Conservation (phyloP, 2,329 filamentous ascomycete species). For the Arthrobotrys pseudoclavata region DNA sequence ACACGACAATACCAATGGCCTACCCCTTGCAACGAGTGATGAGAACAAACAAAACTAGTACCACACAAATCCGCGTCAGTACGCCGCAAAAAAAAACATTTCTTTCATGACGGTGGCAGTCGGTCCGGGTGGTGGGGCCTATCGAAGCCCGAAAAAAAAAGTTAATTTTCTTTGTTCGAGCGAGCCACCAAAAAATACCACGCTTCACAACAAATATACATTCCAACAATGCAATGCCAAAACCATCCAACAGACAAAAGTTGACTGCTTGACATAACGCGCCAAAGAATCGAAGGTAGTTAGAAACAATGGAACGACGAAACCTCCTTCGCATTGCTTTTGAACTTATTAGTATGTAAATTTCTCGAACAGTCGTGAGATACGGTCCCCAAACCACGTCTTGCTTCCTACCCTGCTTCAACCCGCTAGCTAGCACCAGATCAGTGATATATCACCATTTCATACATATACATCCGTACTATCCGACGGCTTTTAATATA, state of each 20-base stretch:
- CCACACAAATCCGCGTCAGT: constrained; percentile 11
- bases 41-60: not conserved
- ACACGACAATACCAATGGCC: too few relatives aligned
- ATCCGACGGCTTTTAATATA: not conserved
- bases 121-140: not conserved
- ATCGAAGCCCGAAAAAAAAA: not conserved
- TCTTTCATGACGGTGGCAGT: constrained; percentile 13
- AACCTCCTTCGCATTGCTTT: not conserved
- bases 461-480: not conserved
- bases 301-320: not conserved
- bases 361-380: too few relatives aligned
- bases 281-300: not conserved
- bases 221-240: not conserved
- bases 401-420: too few relatives aligned
- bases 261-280: not conserved
- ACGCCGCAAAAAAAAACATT: not conserved
- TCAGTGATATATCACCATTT: too few relatives aligned
- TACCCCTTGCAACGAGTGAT: not conserved
- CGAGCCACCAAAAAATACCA: constrained; percentile 21
- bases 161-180: constrained; percentile 24
- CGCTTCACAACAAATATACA: constrained; percentile 13
- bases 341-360: too few relatives aligned
- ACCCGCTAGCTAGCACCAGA: too few relatives aligned
- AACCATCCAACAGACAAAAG: not conserved
- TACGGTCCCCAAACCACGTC: too few relatives aligned